Evolutionary conservation across 495 filamentous ascomycete genomes (phyloP), one percentile per base, ranked within the genome.

Genomic region (Xylaria castorea): DNA sequence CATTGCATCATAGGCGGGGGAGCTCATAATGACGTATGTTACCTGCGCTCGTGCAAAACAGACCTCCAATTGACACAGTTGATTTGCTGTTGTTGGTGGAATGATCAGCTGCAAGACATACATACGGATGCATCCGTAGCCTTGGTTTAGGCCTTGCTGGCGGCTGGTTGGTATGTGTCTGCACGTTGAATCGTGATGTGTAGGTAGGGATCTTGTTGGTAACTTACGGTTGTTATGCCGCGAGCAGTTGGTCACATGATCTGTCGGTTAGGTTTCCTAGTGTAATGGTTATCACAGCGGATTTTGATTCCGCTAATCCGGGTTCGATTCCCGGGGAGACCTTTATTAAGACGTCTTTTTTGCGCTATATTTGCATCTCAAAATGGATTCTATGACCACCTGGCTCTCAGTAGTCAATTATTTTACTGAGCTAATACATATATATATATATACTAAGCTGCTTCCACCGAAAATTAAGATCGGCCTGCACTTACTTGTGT

Each of bases 271-370:
- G 40, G 70, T 72, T 67, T 72, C 63, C 63, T 72, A 40, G 70
- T 72, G 70, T 72, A 72, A 72, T 72, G 70, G 70, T 67, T 72
- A 72, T 60, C 70, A 72, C 70, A 38, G 70, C 22, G 63, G 70
- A 67, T 72, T 72, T 72, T 72, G 70, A 72, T 72, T 67, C 70
- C 63, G 22, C 63, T 40, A 67, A 72, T 72, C 70, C 32, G 70
- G 63, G 70, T 72, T 72, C 70, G 70, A 72, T 72, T 72, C 70
- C 63, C 70, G 30, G 70, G 70, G 63, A 72, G 70, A 72, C 70
- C 70, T 72, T 11, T 5, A n/a, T n/a, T n/a, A n/a, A n/a, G n/a
- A n/a, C n/a, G n/a, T n/a, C n/a, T n/a, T n/a, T 38, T 38, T 38
- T 38, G 36, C 5, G 1, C 1, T 12, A 42, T 42, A 12, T 42